Percentiles rank a stretch among this genome's conserved stretches.
Conservation (phyloP, 306 rosid genomes). For the Begonia peltatifolia region DNA sequence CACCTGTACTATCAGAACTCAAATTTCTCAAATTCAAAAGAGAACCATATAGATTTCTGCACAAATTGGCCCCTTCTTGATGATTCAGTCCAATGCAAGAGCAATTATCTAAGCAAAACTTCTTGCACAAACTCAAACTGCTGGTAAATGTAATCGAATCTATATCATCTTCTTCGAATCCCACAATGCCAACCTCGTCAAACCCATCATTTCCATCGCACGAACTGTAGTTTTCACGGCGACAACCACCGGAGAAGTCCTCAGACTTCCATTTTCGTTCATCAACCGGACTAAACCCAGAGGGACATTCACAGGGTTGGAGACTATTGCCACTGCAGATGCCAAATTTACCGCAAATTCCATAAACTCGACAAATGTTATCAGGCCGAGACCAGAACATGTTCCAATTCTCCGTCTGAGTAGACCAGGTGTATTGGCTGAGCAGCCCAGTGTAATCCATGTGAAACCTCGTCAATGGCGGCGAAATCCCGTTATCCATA, state of each 20-base stretch:
- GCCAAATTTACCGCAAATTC: slow-evolving; percentile 51
- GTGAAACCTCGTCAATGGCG: slow-evolving; percentile 38
- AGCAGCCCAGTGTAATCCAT: slow-evolving; percentile 38
- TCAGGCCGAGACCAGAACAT: slow-evolving; percentile 55
- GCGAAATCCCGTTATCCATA: slow-evolving; percentile 15
- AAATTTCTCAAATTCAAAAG: slow-evolving; percentile 37
- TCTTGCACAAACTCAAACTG: slow-evolving; percentile 24
- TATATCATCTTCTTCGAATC: slow-evolving; percentile 14
- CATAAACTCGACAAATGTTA: slow-evolving; percentile 22
- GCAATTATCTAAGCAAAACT: slow-evolving; percentile 29
- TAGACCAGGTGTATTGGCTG: slow-evolving; percentile 54
- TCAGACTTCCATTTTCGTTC: slow-evolving; percentile 26
- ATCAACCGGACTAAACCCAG: slow-evolving; percentile 36
- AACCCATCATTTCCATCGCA: slow-evolving; percentile 28
- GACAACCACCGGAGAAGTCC: slow-evolving; percentile 45
- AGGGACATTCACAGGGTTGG: slow-evolving; percentile 27
- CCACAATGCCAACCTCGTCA: slow-evolving; percentile 21
- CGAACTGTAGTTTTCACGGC: not conserved
- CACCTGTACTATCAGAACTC: slow-evolving; percentile 7
- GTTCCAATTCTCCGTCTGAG: slow-evolving; percentile 39
- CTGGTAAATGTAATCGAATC: not conserved
- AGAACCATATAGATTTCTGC: slow-evolving; percentile 32
- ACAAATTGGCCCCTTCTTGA: slow-evolving; percentile 15
- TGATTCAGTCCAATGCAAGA: slow-evolving; percentile 37
- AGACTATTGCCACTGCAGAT: slow-evolving; percentile 14